Evolutionary conservation across 345 rosid genomes (phyloP).

Genomic region (Salix exigua): DNA sequence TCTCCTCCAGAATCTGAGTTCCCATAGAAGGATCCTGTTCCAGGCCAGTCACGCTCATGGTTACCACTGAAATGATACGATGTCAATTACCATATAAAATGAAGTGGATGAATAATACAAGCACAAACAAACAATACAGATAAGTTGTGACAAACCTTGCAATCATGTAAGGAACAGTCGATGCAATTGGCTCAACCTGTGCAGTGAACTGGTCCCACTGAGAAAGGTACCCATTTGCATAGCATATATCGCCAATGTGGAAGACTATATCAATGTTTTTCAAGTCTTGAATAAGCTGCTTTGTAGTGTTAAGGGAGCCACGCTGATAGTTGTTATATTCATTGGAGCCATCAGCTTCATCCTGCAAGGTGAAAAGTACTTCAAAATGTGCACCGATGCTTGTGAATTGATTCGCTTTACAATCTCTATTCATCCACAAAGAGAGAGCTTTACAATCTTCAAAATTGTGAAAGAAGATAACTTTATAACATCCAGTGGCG

Average conservation of each 20-base stretch:
- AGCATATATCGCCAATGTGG: slow-evolving; percentile 68
- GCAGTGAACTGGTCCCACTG: slow-evolving; percentile 77
- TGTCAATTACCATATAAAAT: background rate
- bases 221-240: slow-evolving; percentile 69
- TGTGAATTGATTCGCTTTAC: background rate
- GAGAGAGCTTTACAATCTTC: background rate
- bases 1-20: slow-evolving; percentile 71
- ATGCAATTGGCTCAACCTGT: slow-evolving; percentile 66
- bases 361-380: slow-evolving; percentile 29
- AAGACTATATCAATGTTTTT: slow-evolving; percentile 51
- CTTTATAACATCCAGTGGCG: background rate
- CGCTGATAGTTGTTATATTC: slow-evolving; percentile 46
- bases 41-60: slow-evolving; percentile 75
- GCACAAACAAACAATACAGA: background rate
- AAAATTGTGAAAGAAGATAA: background rate
- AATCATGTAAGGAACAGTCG: slow-evolving; percentile 63
- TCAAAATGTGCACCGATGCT: background rate
- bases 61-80: slow-evolving; percentile 45
- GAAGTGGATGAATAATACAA: background rate
- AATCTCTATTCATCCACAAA: background rate
- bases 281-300: slow-evolving; percentile 52
- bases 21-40: slow-evolving; percentile 59
- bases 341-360: slow-evolving; percentile 62
- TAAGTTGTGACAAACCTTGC: slow-evolving; percentile 45
- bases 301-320: slow-evolving; percentile 63